phyloP scores from a whole-genome alignment of 192 early-diverging fungal genomes.

The Coemansia sp. region DNA sequence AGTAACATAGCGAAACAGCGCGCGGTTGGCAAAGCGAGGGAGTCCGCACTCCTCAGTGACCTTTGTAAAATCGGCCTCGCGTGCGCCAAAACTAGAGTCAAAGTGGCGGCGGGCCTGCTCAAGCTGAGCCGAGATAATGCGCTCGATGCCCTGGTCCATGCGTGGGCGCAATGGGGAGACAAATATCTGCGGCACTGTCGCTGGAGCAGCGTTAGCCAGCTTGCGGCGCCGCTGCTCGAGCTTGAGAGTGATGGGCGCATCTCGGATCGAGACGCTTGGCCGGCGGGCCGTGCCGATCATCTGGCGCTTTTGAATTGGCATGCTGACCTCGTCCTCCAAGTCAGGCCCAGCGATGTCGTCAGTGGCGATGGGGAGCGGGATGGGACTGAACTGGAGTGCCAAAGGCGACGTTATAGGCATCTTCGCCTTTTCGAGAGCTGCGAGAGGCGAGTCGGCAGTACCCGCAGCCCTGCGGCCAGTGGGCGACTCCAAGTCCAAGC shows the following conservation, averaged over 20 bases:
- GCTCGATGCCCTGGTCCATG: conserved; percentile 23
- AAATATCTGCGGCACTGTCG: conserved; percentile 36
- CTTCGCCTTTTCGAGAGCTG: conserved; percentile 12
- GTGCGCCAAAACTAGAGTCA: conserved; percentile 51
- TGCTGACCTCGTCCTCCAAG: conserved; percentile 11
- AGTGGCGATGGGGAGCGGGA: neutral
- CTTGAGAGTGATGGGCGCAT: conserved; percentile 6
- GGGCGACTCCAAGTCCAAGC: conserved; percentile 53
- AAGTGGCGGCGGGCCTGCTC: conserved; percentile 37
- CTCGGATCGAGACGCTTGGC: conserved; percentile 13
- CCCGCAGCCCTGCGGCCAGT: conserved; percentile 14
- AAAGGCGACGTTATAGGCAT: neutral
- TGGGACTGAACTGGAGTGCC: conserved; percentile 19
- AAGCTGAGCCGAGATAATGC: conserved; percentile 31
- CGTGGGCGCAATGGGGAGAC: conserved; percentile 42
- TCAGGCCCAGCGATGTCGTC: neutral
- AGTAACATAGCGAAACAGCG: conserved; percentile 57
- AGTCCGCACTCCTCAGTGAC: conserved; percentile 62
- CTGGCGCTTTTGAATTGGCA: neutral
- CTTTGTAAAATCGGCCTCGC: conserved; percentile 55
- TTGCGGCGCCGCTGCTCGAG: conserved; percentile 25
- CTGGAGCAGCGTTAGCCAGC: conserved; percentile 1
- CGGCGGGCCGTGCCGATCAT: neutral
- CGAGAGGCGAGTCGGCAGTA: conserved; percentile 20
- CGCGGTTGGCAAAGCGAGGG: conserved; percentile 71